phyloP scores from a whole-genome alignment of 371 early-diverging fungal genomes.

The Smittium mucronatum region DNA sequence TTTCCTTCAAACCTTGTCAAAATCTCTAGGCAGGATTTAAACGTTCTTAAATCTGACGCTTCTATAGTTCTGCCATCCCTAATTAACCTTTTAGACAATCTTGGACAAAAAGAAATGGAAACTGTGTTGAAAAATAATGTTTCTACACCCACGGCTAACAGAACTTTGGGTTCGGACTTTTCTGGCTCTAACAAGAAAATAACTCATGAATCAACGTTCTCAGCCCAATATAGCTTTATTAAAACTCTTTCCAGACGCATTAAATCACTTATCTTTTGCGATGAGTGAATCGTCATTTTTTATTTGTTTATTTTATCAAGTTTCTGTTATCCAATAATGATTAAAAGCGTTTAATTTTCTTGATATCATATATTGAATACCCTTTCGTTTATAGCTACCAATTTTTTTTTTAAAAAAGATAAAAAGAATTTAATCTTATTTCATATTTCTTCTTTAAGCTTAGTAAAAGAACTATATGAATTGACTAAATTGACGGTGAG shows the following conservation, averaged over 20 bases:
- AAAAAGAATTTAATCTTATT: too few species aligned
- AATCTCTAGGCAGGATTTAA: constrained; percentile 33
- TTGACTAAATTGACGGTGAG: too few species aligned
- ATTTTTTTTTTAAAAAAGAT: too few species aligned
- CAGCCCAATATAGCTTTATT: constrained; percentile 30
- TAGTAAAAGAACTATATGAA: too few species aligned
- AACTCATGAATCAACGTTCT: not conserved
- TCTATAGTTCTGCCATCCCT: constrained; percentile 35
- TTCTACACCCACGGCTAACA: too few species aligned
- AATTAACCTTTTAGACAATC: constrained; percentile 24
- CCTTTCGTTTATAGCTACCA: too few species aligned
- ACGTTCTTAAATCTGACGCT: constrained; percentile 34
- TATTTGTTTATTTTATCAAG: not conserved
- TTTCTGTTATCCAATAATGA: not conserved
- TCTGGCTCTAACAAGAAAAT: constrained; percentile 21
- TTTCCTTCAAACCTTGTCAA: constrained; percentile 26
- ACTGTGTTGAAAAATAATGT: not conserved
- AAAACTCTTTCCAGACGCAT: constrained; percentile 37
- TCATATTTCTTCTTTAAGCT: too few species aligned
- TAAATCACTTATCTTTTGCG: constrained; percentile 34
- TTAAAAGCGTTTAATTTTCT: not conserved
- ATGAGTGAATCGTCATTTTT: constrained; percentile 2
- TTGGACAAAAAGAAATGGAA: constrained; percentile 31
- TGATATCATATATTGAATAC: too few species aligned
- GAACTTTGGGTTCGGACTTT: constrained; percentile 18